phyloP scores from a whole-genome alignment of 352 stramenopile genomes.

The Phytophthora europaea region DNA sequence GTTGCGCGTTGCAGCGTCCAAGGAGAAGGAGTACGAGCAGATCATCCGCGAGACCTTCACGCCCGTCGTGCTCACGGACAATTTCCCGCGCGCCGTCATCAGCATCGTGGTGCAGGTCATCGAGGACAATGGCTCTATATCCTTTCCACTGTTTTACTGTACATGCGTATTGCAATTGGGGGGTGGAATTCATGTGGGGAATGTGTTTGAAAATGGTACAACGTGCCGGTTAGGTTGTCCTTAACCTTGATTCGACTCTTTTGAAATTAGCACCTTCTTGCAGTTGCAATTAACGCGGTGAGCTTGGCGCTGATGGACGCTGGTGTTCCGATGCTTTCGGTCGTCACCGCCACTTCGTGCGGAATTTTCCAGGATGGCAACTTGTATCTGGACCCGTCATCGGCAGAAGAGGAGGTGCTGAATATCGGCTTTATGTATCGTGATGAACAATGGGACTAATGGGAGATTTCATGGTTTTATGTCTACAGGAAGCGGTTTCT shows the following conservation, averaged over 20 bases:
- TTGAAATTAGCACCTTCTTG: slow-evolving; percentile 58
- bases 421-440: not conserved
- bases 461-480: not conserved
- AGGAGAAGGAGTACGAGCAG: slow-evolving; percentile 89
- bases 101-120: slow-evolving; percentile 90
- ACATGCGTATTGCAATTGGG: slow-evolving; percentile 26
- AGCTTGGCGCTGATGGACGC: slow-evolving; percentile 83
- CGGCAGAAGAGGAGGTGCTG: slow-evolving; percentile 76
- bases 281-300: slow-evolving; percentile 85
- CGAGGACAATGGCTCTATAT: slow-evolving; percentile 85
- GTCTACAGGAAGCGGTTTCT: slow-evolving; percentile 59
- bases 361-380: slow-evolving; percentile 69
- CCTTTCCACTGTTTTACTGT: slow-evolving; percentile 40
- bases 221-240: slow-evolving; percentile 29
- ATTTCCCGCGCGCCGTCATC: slow-evolving; percentile 86
- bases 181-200: slow-evolving; percentile 9
- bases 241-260: slow-evolving; percentile 46
- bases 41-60: slow-evolving; percentile 84
- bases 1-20: slow-evolving; percentile 52
- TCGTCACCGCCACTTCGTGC: slow-evolving; percentile 80
- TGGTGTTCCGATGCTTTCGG: slow-evolving; percentile 76
- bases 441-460: not conserved
- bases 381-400: slow-evolving; percentile 77
- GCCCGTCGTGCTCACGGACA: slow-evolving; percentile 71
- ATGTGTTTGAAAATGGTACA: not conserved